Conservation (phyloP, 768 basidiomycete species). For the Hericium alpestre region DNA sequence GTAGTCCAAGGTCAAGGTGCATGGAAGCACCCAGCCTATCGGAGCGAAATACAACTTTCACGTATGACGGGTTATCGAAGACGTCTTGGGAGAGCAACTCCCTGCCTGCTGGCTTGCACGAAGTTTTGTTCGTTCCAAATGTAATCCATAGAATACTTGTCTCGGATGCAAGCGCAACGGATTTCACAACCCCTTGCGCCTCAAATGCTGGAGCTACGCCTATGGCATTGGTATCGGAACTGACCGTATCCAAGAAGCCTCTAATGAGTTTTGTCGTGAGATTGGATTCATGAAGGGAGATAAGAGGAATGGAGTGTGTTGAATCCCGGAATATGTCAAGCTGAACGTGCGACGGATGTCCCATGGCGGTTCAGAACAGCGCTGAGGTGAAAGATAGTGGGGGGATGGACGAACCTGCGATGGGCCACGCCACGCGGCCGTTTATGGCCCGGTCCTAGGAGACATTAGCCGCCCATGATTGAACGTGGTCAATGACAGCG, state of each 20-base stretch:
- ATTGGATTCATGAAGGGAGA: too few species aligned
- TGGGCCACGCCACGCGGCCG: too few species aligned
- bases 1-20: conserved; percentile 27
- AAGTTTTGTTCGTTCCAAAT: background rate
- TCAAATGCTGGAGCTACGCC: conserved; percentile 34
- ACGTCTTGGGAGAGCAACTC: background rate
- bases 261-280: background rate
- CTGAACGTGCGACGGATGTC: background rate
- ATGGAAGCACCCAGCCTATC: conserved; percentile 27
- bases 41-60: background rate
- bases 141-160: conserved; percentile 20
- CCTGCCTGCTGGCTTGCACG: background rate
- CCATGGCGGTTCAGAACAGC: too few species aligned
- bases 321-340: background rate
- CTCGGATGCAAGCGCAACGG: conserved; percentile 30
- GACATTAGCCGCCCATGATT: too few species aligned
- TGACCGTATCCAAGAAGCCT: background rate
- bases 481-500: too few species aligned
- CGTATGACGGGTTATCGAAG: conserved; percentile 8
- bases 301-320: too few species aligned
- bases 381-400: too few species aligned
- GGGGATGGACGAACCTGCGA: too few species aligned
- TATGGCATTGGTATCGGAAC: conserved; percentile 16
- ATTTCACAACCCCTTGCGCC: conserved; percentile 22
- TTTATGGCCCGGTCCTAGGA: too few species aligned